These are phyloP conservation scores for Raphanus raphanistrum DNA, from an alignment of 345 rosid genomes.

Conservation along the genomic window DNA sequence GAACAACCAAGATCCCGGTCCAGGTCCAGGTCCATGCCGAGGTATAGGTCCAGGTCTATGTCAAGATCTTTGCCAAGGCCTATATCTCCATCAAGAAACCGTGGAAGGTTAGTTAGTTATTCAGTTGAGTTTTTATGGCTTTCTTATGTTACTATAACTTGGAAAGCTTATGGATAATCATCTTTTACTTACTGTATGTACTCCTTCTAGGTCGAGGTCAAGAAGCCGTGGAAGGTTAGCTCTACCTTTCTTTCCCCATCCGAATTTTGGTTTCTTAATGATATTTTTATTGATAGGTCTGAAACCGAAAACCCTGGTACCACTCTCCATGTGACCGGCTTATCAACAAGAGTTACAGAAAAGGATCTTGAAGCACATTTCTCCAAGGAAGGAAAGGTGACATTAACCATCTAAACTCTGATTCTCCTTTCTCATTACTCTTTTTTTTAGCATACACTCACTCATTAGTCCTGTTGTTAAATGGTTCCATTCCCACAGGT, in stretches of 20 bases:
- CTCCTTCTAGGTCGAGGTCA: background rate
- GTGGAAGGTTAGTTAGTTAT: constrained; percentile 84
- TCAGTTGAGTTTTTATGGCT: background rate
- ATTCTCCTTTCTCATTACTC: background rate
- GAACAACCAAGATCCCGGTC: constrained; percentile 54
- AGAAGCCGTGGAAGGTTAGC: constrained; percentile 58
- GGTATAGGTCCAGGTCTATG: constrained; percentile 53
- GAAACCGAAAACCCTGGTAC: constrained; percentile 65
- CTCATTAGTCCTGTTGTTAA: constrained; percentile 3
- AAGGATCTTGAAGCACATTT: constrained; percentile 90
- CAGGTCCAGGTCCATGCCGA: constrained; percentile 43
- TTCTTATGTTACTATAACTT: background rate
- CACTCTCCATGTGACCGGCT: constrained; percentile 91
- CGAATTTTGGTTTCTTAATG: background rate
- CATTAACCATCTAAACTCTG: background rate
- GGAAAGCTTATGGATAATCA: background rate
- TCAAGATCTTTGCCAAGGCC: constrained; percentile 67
- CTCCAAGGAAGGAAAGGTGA: constrained; percentile 97
- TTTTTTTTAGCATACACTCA: background rate
- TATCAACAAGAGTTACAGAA: constrained; percentile 88
- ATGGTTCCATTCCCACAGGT: constrained; percentile 50
- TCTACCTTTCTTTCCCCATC: constrained; percentile 1
- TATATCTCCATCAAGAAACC: constrained; percentile 66
- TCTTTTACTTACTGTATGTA: constrained; percentile 21
- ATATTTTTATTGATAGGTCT: constrained; percentile 40